phyloP scores from a whole-genome alignment of 2,329 filamentous ascomycete species.

The Sarocladium kiliense region DNA sequence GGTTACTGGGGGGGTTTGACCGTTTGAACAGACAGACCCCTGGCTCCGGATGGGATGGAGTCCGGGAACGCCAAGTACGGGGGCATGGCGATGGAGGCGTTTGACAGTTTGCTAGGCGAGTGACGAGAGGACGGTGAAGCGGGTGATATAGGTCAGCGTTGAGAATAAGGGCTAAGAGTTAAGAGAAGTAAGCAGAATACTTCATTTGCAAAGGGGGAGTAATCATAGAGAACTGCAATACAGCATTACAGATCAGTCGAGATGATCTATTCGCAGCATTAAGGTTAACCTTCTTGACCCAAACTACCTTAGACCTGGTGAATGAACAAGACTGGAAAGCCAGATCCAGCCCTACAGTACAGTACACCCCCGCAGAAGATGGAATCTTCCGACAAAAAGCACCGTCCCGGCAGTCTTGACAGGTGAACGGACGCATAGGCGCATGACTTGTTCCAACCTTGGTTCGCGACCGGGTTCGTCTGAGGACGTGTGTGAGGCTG shows the following conservation, averaged over 20 bases:
- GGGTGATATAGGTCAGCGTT: neutral
- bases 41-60: slow-evolving; percentile 2
- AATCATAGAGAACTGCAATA: too few relatives aligned
- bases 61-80: slow-evolving; percentile 6
- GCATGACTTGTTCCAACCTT: neutral
- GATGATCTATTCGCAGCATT: too few relatives aligned
- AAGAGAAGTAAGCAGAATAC: too few relatives aligned
- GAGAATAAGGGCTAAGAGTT: neutral
- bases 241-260: too few relatives aligned
- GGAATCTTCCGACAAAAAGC: neutral
- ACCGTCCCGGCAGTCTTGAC: neutral
- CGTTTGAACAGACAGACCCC: neutral
- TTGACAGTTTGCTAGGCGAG: slow-evolving; percentile 6
- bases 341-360: neutral
- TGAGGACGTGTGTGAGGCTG: slow-evolving; percentile 6
- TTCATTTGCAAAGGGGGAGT: too few relatives aligned
- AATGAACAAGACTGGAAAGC: too few relatives aligned
- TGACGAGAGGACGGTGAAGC: neutral
- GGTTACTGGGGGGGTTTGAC: neutral
- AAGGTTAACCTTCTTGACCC: too few relatives aligned
- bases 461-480: slow-evolving; percentile 8
- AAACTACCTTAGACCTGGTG: too few relatives aligned
- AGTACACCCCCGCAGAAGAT: neutral
- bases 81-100: slow-evolving; percentile 7
- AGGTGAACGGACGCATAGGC: neutral